A percentile compares a stretch with the other conserved stretches of the same genome.
Conservation (phyloP, 345 rosid genomes). For the Geranium rotundifolium region DNA sequence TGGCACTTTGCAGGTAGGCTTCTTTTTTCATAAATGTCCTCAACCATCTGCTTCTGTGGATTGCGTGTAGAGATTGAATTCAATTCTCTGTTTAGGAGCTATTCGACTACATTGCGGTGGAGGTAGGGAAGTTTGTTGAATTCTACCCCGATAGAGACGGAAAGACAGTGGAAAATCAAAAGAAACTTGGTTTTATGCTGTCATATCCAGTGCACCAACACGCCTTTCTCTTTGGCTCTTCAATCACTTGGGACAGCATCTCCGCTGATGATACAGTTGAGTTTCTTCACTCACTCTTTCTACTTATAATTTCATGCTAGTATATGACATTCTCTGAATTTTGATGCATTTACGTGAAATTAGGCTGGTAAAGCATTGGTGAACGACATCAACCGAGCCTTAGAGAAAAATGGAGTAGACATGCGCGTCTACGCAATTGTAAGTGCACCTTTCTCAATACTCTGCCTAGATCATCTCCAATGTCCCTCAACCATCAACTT, state of each 20-base stretch:
- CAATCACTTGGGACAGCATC: slow-evolving; percentile 34
- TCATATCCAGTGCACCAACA: slow-evolving; percentile 27
- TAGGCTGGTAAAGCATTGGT: slow-evolving; percentile 22
- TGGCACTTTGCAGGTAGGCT: slow-evolving; percentile 31
- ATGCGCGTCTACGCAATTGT: slow-evolving; percentile 26
- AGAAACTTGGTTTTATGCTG: slow-evolving; percentile 35
- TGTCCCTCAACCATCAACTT: slow-evolving; percentile 2
- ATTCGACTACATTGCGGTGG: slow-evolving; percentile 33
- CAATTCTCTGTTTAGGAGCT: slow-evolving; percentile 20
- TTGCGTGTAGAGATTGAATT: no score
- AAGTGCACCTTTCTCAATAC: no score
- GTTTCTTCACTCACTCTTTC: slow-evolving; percentile 1
- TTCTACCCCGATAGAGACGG: slow-evolving; percentile 15
- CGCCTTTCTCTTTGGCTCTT: slow-evolving; percentile 20
- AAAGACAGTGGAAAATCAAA: slow-evolving; percentile 11
- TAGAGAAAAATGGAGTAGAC: slow-evolving; percentile 29
- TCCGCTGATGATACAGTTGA: slow-evolving; percentile 26
- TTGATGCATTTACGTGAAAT: background rate
- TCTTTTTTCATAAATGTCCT: background rate
- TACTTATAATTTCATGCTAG: background rate
- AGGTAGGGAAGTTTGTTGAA: slow-evolving; percentile 32
- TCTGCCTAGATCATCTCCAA: background rate
- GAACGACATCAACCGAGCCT: slow-evolving; percentile 31
- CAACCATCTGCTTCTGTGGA: background rate
- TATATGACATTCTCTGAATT: background rate